Percentiles rank a stretch among this genome's conserved stretches.
phyloP scores from a whole-genome alignment of 352 stramenopile genomes.

The Salisapilia sapeloensis region DNA sequence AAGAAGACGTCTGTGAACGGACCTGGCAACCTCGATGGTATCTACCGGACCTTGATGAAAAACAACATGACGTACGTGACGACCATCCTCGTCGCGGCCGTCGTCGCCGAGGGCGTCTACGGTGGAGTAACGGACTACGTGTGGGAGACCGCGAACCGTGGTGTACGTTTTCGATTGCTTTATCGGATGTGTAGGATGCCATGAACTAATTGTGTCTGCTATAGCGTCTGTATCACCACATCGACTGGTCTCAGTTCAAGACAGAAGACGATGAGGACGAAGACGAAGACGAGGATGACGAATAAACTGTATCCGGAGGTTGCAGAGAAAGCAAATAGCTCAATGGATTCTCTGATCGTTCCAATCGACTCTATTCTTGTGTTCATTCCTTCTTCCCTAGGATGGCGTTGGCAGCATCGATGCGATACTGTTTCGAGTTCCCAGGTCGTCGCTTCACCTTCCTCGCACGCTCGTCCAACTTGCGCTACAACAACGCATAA shows the following conservation, averaged over 20 bases:
- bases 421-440: constrained; percentile 79
- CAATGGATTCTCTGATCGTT: constrained; percentile 2
- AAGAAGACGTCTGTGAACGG: constrained; percentile 70
- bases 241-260: constrained; percentile 79
- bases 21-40: constrained; percentile 31
- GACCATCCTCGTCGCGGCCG: constrained; percentile 43
- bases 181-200: neutral
- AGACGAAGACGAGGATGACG: constrained; percentile 49
- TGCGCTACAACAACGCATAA: constrained; percentile 22
- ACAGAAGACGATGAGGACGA: constrained; percentile 64
- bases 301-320: constrained; percentile 12
- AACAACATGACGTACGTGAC: constrained; percentile 67
- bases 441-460: constrained; percentile 85
- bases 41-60: constrained; percentile 74
- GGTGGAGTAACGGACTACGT: constrained; percentile 51
- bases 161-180: constrained; percentile 21
- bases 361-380: constrained; percentile 3
- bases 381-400: constrained; percentile 27
- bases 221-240: constrained; percentile 77
- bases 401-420: constrained; percentile 61
- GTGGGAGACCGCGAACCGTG: constrained; percentile 71
- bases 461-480: constrained; percentile 83
- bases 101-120: constrained; percentile 61
- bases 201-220: neutral
- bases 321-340: constrained; percentile 1